Evolutionary conservation across 345 rosid species (phyloP), one percentile per base, ranked within the genome.

Genomic region (Populus euphratica): DNA sequence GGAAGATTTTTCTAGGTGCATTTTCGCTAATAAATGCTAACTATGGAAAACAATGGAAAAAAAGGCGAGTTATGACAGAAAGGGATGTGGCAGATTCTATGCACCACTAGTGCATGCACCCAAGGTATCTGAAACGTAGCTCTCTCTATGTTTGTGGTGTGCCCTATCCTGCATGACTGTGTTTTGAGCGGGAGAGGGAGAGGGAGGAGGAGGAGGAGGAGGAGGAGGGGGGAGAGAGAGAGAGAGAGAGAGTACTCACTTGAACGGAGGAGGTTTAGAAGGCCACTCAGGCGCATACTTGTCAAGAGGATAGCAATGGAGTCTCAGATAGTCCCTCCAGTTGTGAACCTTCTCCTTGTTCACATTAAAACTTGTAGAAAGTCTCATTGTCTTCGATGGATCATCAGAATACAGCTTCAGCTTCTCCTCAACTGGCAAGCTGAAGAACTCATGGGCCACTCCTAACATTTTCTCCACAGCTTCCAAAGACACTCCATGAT

Each of bases 281-380:
- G 98, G 98, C 98, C 98, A 94, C 65, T 94, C 93, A 1, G 86
- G 89, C 2, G 84, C 85, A 73, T 91, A 94, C 75, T 89, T 87
- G 21, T 88, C 66, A 16, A 92, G 85, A 80, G 97, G 98, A 80
- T 92, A 73, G 70, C 94, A 94, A 83, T 91, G 92, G 77, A 91
- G 91, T 67, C 98, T 87, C 0, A 89, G 92, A 77, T 89, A 94
- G 65, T 94, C 98, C 73, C 98, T 88, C 98, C 98, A 94, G 77
- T 90, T 92, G 54, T 91, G 90, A 18, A 94, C 87, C 41, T 83
- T 88, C 89, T 94, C 97, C 75, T 90, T 94, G 0, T 85, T 92
- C 27, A 94, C 85, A 80, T 94, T 92, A 44, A 91, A 94, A 75
- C 98, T 92, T 3, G 98, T 91, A 0, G 98, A 92, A 59, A 94